Percentiles rank a stretch among this genome's conserved stretches.
Conservation (phyloP, 192 early-diverging fungal species). For the Chytriomyces sp. region DNA sequence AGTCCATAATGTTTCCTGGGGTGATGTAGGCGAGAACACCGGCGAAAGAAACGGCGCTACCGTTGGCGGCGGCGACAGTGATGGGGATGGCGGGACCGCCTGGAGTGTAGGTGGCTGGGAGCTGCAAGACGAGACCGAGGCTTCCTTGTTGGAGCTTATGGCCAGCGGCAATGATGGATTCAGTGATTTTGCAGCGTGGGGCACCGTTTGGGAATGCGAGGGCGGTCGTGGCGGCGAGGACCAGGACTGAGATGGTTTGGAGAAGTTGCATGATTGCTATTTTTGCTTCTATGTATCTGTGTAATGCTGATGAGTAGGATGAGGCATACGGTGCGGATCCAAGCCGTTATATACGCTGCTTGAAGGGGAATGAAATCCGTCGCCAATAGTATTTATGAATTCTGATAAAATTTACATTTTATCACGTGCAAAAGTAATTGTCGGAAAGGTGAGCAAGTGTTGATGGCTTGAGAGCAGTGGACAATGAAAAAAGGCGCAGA, state of each 20-base stretch:
- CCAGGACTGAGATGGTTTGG: not conserved
- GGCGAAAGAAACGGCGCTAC: not conserved
- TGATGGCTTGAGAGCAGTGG: too few relatives aligned
- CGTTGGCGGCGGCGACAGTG: slow-evolving; percentile 10
- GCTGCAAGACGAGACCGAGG: slow-evolving; percentile 5
- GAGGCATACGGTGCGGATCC: not conserved
- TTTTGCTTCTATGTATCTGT: not conserved
- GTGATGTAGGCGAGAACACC: slow-evolving; percentile 46
- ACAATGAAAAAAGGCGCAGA: too few relatives aligned
- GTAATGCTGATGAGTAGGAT: not conserved
- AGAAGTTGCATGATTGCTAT: not conserved
- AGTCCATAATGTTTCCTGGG: slow-evolving; percentile 31
- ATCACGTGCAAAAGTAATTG: too few relatives aligned
- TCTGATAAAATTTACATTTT: too few relatives aligned
- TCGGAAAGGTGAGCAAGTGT: too few relatives aligned
- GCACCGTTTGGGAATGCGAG: slow-evolving; percentile 27
- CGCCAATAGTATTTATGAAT: too few relatives aligned
- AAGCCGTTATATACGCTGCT: not conserved
- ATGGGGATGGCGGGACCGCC: slow-evolving; percentile 30
- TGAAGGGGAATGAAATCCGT: too few relatives aligned
- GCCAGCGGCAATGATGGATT: not conserved
- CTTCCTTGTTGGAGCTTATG: slow-evolving; percentile 5
- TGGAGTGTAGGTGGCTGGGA: slow-evolving; percentile 32
- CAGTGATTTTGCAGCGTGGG: slow-evolving; percentile 25
- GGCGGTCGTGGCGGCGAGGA: not conserved